Percentiles rank a stretch among this genome's conserved stretches.
Conservation (phyloP, 257 asterid genomes). For the Marsdenia floribunda region DNA sequence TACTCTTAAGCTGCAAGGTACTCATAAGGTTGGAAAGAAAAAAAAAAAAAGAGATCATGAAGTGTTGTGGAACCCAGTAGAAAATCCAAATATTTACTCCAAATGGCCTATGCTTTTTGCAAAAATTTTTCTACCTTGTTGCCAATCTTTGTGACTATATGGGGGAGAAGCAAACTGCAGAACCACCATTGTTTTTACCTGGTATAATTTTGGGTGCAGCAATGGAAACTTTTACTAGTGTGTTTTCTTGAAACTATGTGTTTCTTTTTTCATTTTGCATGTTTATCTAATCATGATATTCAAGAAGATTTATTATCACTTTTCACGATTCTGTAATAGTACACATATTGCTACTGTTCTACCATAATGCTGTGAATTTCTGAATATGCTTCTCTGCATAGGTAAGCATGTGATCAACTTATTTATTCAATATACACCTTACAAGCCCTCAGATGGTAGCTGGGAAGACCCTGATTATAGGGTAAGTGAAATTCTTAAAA, state of each 20-base stretch:
- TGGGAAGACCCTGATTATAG: constrained; percentile 86
- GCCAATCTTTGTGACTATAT: background rate
- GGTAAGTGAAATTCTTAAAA: constrained; percentile 34
- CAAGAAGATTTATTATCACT: too few species aligned
- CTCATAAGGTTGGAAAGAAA: too few species aligned
- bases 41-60: background rate
- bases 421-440: constrained; percentile 93
- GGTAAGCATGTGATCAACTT: constrained; percentile 90
- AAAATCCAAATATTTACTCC: background rate
- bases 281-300: background rate
- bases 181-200: background rate
- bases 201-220: background rate
- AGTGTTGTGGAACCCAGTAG: background rate
- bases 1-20: background rate
- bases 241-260: background rate
- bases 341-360: background rate
- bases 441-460: constrained; percentile 83
- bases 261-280: background rate
- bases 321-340: background rate
- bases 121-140: background rate
- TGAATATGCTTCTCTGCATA: constrained; percentile 24
- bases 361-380: background rate
- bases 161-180: background rate
- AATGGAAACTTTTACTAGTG: background rate
- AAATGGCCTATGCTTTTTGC: background rate